Evolutionary conservation across 371 early-diverging fungal genomes (phyloP).

Genomic region (Dinochytrium kinnereticum): DNA sequence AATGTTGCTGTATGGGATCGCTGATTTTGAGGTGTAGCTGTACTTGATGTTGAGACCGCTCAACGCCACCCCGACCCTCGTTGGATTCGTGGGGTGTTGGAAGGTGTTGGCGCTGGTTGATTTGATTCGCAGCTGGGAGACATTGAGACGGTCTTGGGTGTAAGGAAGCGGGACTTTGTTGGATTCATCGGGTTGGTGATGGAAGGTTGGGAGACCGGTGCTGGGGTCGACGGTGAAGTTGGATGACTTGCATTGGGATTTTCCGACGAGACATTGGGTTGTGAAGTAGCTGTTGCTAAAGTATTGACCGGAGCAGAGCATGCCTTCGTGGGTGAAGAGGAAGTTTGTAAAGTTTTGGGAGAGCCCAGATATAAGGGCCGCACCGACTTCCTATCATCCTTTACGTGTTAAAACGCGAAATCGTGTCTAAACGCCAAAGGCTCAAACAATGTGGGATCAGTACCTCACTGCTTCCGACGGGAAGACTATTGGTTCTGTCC

Average conservation of each 20-base stretch:
- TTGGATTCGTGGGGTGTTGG: constrained; percentile 1
- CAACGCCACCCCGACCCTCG: not conserved
- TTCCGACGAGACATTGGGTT: not conserved
- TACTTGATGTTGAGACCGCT: constrained; percentile 4
- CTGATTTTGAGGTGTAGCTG: constrained; percentile 1
- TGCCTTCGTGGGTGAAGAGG: constrained; percentile 11
- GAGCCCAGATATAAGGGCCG: constrained; percentile 6
- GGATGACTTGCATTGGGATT: not conserved
- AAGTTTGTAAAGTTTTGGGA: constrained; percentile 13
- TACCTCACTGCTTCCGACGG: constrained; percentile 10
- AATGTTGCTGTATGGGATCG: not conserved
- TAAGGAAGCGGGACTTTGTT: not conserved
- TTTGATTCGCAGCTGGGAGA: not conserved
- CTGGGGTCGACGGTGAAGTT: not conserved
- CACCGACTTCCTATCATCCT: not conserved
- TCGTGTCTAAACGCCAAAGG: not conserved
- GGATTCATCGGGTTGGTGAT: not conserved
- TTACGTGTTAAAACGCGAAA: no score
- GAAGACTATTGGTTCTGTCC: not conserved
- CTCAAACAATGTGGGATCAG: not conserved
- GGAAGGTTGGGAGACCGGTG: not conserved
- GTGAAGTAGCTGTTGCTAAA: not conserved
- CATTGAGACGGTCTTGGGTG: not conserved
- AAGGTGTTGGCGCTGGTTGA: not conserved
- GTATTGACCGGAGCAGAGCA: constrained; percentile 11